Evolutionary conservation across 2,329 filamentous ascomycete species (phyloP).

Genomic region (Epichloe festucae): DNA sequence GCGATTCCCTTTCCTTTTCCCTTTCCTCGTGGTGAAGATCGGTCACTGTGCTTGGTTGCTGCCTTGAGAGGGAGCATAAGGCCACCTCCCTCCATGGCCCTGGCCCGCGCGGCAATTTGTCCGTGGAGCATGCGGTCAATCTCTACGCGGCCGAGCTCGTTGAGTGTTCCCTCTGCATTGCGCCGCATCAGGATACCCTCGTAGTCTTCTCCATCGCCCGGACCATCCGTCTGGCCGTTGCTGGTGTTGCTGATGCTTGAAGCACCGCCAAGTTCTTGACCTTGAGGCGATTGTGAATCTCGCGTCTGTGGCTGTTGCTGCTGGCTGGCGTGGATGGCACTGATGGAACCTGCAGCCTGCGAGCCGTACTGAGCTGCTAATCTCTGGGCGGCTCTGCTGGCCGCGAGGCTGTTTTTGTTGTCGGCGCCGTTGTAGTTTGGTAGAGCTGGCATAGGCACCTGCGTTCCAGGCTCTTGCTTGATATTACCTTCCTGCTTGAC

Average conservation of each 20-base stretch:
- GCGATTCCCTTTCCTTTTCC: constrained; percentile 21
- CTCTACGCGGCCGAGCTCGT: constrained; percentile 44
- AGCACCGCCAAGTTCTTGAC: constrained; percentile 9
- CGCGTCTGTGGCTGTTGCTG: constrained; percentile 17
- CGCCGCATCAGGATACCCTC: constrained; percentile 47
- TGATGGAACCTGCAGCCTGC: constrained; percentile 53
- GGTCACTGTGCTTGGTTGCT: constrained; percentile 24
- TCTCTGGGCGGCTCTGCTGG: constrained; percentile 42
- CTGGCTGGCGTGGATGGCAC: constrained; percentile 40
- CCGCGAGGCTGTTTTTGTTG: constrained; percentile 29
- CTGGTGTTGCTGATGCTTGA: constrained; percentile 21
- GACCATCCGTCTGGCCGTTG: constrained; percentile 60
- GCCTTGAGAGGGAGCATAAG: constrained; percentile 61
- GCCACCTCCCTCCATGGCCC: constrained; percentile 59
- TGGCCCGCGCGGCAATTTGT: constrained; percentile 52
- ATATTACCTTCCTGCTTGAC: constrained; percentile 37
- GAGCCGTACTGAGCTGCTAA: constrained; percentile 48
- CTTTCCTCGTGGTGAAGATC: constrained; percentile 9
- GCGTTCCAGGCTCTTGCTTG: constrained; percentile 30
- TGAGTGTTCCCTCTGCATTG: constrained; percentile 37
- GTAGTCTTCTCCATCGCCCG: constrained; percentile 41
- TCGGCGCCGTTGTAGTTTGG: constrained; percentile 20
- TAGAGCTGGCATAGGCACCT: constrained; percentile 19
- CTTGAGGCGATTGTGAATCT: constrained; percentile 15
- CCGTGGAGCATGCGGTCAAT: constrained; percentile 59